These are phyloP conservation scores for Fusarium albosuccineum DNA, from an alignment of 2,329 filamentous ascomycete genomes.

Conservation along the genomic window DNA sequence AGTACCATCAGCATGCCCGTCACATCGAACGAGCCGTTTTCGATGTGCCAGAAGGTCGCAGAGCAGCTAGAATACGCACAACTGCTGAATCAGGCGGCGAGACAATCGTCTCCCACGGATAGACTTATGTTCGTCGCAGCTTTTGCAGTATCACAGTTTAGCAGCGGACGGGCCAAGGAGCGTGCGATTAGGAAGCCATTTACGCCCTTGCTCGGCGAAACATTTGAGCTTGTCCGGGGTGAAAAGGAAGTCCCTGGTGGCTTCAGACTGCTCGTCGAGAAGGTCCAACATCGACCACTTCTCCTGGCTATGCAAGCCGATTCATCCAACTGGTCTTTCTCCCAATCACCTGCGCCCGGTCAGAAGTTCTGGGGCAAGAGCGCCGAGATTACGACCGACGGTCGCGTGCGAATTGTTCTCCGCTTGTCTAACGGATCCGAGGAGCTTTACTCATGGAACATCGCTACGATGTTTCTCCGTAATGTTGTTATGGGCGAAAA, in stretches of 20 bases:
- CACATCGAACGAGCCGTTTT: conserved; percentile 93
- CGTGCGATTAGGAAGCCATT: conserved; percentile 95
- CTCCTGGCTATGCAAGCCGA: conserved; percentile 95
- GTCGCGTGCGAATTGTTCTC: conserved; percentile 82
- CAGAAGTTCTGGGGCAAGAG: conserved; percentile 99
- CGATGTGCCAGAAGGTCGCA: conserved; percentile 86
- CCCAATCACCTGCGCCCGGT: conserved; percentile 87
- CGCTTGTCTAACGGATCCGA: conserved; percentile 74
- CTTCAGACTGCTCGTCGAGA: conserved; percentile 93
- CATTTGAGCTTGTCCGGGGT: conserved; percentile 89
- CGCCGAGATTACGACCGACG: conserved; percentile 93
- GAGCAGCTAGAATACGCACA: conserved; percentile 93
- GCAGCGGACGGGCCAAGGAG: conserved; percentile 85
- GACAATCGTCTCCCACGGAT: conserved; percentile 71
- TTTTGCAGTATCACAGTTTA: conserved; percentile 91
- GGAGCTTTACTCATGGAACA: conserved; percentile 89
- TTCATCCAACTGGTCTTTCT: conserved; percentile 84
- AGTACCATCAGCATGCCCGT: conserved; percentile 98
- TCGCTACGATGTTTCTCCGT: conserved; percentile 89
- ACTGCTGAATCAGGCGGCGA: conserved; percentile 81
- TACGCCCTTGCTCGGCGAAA: conserved; percentile 96
- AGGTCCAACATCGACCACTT: conserved; percentile 92
- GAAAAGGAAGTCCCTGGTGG: conserved; percentile 79
- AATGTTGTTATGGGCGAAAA: conserved; percentile 99
- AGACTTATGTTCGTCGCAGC: conserved; percentile 88